Evolutionary conservation across 129 eudicot species (phyloP).

Genomic region (Tagetes patula): DNA sequence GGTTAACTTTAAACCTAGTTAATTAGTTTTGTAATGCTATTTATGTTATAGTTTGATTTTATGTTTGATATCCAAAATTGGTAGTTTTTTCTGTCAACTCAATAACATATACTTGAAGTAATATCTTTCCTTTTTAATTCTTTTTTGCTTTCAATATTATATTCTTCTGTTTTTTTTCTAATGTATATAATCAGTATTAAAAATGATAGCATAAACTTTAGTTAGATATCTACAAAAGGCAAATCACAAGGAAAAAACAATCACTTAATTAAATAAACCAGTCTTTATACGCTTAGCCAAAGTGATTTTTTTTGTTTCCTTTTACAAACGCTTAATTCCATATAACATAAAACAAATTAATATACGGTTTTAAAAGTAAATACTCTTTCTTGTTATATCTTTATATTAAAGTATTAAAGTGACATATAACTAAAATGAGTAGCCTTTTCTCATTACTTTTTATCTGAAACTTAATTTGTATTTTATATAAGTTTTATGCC

Average conservation of each 20-base stretch:
- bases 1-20: not conserved
- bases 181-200: no score
- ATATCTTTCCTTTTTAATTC: no score
- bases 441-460: not conserved
- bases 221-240: no score
- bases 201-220: no score
- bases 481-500: not conserved
- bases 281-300: not conserved
- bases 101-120: no score
- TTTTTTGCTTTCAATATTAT: no score
- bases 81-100: not conserved
- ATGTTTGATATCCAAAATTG: not conserved
- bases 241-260: no score
- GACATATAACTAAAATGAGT: not conserved
- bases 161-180: no score
- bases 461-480: not conserved
- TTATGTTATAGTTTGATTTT: not conserved
- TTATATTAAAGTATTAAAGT: not conserved
- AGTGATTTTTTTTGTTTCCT: not conserved
- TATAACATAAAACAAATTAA: not conserved
- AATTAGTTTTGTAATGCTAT: not conserved
- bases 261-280: not conserved
- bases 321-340: not conserved
- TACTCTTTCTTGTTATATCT: not conserved
- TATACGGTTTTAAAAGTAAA: not conserved